A percentile compares a stretch with the other conserved stretches of the same genome.
These are phyloP conservation scores for Lactarius akahatsu DNA, from an alignment of 768 basidiomycete species.

Conservation along the genomic window DNA sequence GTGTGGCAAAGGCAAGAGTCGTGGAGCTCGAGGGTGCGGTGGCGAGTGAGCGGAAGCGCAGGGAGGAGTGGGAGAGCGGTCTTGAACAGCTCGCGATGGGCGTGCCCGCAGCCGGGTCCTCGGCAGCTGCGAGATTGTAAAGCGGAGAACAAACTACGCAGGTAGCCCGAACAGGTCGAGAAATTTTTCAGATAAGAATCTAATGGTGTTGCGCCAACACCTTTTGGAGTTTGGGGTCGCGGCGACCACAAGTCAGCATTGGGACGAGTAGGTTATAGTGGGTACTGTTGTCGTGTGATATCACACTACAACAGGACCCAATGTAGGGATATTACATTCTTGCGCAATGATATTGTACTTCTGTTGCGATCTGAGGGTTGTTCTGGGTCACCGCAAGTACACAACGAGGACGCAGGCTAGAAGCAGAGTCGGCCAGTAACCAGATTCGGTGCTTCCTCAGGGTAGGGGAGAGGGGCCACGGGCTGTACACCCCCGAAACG, in stretches of 20 bases:
- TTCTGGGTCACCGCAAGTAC: neutral
- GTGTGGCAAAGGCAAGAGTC: neutral
- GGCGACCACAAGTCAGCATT: neutral
- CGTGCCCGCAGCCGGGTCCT: neutral
- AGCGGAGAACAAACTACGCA: neutral
- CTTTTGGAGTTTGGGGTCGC: neutral
- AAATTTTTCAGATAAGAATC: neutral
- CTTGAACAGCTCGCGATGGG: slow-evolving; percentile 20
- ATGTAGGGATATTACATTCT: neutral
- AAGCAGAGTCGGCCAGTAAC: neutral
- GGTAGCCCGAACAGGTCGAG: neutral
- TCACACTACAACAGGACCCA: neutral
- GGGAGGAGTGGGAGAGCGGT: slow-evolving; percentile 18
- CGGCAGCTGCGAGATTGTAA: neutral
- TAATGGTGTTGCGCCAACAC: neutral
- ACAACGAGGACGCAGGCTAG: neutral
- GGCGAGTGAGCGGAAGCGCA: slow-evolving; percentile 3
- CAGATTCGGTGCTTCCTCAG: neutral
- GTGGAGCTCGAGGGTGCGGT: neutral
- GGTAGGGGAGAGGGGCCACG: neutral
- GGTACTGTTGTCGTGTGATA: neutral
- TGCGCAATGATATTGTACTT: neutral
- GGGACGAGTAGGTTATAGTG: neutral
- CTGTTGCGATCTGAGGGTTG: neutral
- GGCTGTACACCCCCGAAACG: neutral